Conservation (phyloP, 2,329 filamentous ascomycete genomes). For the Colletotrichum abscissum region DNA sequence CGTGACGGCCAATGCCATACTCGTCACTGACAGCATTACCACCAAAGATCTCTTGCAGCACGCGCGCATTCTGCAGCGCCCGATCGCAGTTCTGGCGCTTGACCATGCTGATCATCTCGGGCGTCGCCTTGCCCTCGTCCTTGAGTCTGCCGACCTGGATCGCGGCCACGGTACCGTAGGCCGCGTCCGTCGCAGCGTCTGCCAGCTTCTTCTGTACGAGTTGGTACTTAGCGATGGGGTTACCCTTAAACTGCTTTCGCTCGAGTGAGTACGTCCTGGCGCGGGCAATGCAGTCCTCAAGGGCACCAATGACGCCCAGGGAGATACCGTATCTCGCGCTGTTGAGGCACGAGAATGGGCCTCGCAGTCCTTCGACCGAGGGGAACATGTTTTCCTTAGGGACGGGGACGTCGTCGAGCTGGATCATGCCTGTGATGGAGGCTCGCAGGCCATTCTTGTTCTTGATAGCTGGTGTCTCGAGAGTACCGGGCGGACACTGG, state of each 20-base stretch:
- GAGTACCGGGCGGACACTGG: slow-evolving; percentile 85
- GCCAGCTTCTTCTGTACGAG: slow-evolving; percentile 97
- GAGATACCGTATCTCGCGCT: slow-evolving; percentile 94
- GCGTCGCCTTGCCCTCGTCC: slow-evolving; percentile 86
- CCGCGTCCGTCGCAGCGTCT: slow-evolving; percentile 90
- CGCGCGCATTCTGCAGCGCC: slow-evolving; percentile 81
- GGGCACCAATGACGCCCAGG: slow-evolving; percentile 90
- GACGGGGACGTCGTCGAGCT: slow-evolving; percentile 90
- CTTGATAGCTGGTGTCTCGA: slow-evolving; percentile 92
- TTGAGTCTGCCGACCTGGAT: slow-evolving; percentile 93
- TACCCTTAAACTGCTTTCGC: slow-evolving; percentile 94
- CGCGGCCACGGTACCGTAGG: slow-evolving; percentile 89
- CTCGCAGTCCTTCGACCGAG: slow-evolving; percentile 84
- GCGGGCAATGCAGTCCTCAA: slow-evolving; percentile 89
- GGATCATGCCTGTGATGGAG: slow-evolving; percentile 97
- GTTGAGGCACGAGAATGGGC: slow-evolving; percentile 95
- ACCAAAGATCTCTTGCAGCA: slow-evolving; percentile 94
- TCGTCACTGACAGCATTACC: slow-evolving; percentile 99
- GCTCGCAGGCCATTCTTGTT: slow-evolving; percentile 95
- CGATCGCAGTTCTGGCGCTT: slow-evolving; percentile 98
- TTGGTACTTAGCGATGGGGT: slow-evolving; percentile 95
- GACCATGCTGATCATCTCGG: slow-evolving; percentile 97
- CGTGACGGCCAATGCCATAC: slow-evolving; percentile 94
- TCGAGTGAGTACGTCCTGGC: slow-evolving; percentile 90
- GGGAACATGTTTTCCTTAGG: slow-evolving; percentile 95